Evolutionary conservation across 768 basidiomycete species (phyloP).

Genomic region (Boletus barrowsii): DNA sequence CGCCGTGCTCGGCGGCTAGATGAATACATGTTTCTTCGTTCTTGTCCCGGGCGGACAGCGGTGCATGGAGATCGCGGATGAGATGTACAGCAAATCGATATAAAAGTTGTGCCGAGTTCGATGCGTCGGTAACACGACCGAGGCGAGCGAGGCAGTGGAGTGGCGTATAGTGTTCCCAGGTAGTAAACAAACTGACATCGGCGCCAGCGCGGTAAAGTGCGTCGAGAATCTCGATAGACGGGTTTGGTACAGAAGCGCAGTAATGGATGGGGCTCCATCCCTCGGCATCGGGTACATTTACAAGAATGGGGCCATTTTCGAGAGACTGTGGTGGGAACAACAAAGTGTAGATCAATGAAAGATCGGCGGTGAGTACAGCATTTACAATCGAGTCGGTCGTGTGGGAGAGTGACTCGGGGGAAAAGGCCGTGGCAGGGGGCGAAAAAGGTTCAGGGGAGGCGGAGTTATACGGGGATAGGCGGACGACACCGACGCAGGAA

Average conservation of each 20-base stretch:
- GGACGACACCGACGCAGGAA: conserved; percentile 18
- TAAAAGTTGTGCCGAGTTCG: conserved; percentile 39
- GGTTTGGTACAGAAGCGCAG: conserved; percentile 53
- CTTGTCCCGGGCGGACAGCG: conserved; percentile 61
- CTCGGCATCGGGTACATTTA: conserved; percentile 63
- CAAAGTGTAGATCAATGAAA: conserved; percentile 50
- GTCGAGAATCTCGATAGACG: conserved; percentile 62
- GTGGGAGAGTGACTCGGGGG: conserved; percentile 39
- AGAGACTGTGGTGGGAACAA: conserved; percentile 48
- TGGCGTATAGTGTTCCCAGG: conserved; percentile 58
- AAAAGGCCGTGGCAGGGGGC: conserved; percentile 32
- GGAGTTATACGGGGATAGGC: conserved; percentile 28
- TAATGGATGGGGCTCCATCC: conserved; percentile 78
- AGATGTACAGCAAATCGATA: conserved; percentile 65
- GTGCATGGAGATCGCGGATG: conserved; percentile 65
- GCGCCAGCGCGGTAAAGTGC: conserved; percentile 74
- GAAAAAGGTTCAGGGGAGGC: conserved; percentile 27
- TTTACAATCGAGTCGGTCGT: conserved; percentile 53
- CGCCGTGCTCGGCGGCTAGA: conserved; percentile 72
- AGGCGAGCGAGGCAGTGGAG: conserved; percentile 62
- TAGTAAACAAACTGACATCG: conserved; percentile 68
- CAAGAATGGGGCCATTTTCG: conserved; percentile 47
- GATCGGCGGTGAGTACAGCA: conserved; percentile 48
- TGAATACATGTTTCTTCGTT: conserved; percentile 77
- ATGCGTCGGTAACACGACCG: conserved; percentile 31